These are phyloP conservation scores for Phoenix dactylifera DNA, from an alignment of 176 grass and related monocot genomes.

Conservation along the genomic window DNA sequence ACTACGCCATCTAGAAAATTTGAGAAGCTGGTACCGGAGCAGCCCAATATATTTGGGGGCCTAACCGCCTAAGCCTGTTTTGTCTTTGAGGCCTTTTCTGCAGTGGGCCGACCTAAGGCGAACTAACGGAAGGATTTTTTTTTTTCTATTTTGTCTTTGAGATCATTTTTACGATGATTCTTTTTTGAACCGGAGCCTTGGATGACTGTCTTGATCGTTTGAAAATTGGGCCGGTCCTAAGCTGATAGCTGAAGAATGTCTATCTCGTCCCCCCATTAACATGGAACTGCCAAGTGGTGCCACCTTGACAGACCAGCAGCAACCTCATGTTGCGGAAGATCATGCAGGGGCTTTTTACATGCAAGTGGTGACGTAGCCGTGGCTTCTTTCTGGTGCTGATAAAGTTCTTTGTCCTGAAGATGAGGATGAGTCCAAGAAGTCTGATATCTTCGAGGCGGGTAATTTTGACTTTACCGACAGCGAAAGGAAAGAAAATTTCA, in stretches of 20 bases:
- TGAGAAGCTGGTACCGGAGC: background rate
- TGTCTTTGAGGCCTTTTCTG: too few species aligned
- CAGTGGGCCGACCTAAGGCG: too few species aligned
- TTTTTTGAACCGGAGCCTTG: too few species aligned
- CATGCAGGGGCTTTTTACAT: conserved; percentile 16
- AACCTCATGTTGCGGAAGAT: conserved; percentile 3
- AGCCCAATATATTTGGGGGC: too few species aligned
- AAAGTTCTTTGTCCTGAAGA: background rate
- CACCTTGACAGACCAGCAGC: conserved; percentile 22
- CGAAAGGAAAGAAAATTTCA: conserved; percentile 25
- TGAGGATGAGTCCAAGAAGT: conserved; percentile 9
- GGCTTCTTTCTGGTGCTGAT: background rate
- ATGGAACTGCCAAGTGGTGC: conserved; percentile 22
- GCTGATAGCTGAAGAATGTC: conserved; percentile 18
- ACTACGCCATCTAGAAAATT: conserved; percentile 13
- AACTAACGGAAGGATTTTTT: too few species aligned
- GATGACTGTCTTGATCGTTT: too few species aligned
- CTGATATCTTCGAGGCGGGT: background rate
- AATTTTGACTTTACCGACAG: conserved; percentile 21
- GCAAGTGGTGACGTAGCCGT: conserved; percentile 6
- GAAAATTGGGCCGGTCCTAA: background rate
- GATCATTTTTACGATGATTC: too few species aligned
- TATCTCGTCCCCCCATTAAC: conserved; percentile 2
- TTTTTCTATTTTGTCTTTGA: too few species aligned
- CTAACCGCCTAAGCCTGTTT: too few species aligned